Conservation (phyloP, 2,329 filamentous ascomycete genomes). For the Fusarium duplospermum region DNA sequence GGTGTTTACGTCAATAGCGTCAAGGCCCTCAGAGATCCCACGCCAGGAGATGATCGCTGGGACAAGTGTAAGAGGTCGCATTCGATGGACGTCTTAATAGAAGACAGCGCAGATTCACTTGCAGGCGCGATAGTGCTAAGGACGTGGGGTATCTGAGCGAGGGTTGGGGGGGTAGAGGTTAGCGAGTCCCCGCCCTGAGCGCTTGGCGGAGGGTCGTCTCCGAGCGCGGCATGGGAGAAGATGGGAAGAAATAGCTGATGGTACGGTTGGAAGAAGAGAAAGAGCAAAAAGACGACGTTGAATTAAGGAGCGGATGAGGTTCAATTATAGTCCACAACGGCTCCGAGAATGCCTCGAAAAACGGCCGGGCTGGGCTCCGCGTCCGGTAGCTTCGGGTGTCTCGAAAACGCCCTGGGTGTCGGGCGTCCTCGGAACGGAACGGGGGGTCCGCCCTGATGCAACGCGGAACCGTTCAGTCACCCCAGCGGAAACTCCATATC, state of each 20-base stretch:
- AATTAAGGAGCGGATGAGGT: constrained; percentile 25
- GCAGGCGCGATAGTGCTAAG: constrained; percentile 19
- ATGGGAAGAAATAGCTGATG: neutral
- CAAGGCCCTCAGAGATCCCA: constrained; percentile 1
- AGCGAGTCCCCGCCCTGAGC: constrained; percentile 11
- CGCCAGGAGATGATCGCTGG: neutral
- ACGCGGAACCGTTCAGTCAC: neutral
- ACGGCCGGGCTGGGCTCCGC: constrained; percentile 21
- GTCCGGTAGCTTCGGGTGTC: constrained; percentile 7
- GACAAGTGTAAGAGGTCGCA: neutral
- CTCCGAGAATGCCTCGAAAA: constrained; percentile 21
- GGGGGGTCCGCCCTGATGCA: constrained; percentile 7
- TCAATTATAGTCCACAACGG: constrained; percentile 32
- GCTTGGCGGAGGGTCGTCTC: constrained; percentile 17
- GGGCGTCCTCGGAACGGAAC: constrained; percentile 35
- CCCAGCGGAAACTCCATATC: constrained; percentile 2
- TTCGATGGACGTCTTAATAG: constrained; percentile 15
- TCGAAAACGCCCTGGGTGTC: constrained; percentile 21
- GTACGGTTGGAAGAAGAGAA: neutral
- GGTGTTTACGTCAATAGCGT: constrained; percentile 8
- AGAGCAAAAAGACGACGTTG: neutral
- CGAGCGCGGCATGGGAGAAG: neutral
- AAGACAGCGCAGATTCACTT: constrained; percentile 9
- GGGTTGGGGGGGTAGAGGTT: constrained; percentile 1
- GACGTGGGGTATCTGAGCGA: constrained; percentile 1